Conservation (phyloP, 352 stramenopile genomes). For the Phytophthora podocarpi region DNA sequence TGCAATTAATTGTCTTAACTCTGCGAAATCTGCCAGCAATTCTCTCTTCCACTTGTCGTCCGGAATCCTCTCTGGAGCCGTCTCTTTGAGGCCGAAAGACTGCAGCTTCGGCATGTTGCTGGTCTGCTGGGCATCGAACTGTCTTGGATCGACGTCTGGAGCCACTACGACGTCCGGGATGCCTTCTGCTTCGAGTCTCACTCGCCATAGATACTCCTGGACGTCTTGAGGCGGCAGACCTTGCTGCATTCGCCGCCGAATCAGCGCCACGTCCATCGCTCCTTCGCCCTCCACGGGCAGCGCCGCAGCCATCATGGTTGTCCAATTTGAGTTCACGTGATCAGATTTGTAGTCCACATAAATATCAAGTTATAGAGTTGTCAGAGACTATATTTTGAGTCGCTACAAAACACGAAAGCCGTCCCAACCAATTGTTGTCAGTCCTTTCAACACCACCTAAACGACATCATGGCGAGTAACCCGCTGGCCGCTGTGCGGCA, state of each 20-base stretch:
- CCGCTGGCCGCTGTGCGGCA: slow-evolving; percentile 68
- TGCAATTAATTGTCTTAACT: slow-evolving; percentile 73
- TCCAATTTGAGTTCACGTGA: slow-evolving; percentile 12
- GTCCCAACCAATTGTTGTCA: slow-evolving; percentile 27
- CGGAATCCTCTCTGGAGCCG: slow-evolving; percentile 26
- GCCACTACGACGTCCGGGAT: slow-evolving; percentile 84
- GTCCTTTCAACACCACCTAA: slow-evolving; percentile 5
- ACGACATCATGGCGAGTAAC: slow-evolving; percentile 37
- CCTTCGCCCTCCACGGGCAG: slow-evolving; percentile 65
- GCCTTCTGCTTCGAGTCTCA: slow-evolving; percentile 75
- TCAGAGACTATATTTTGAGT: slow-evolving; percentile 16
- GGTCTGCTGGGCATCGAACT: slow-evolving; percentile 71
- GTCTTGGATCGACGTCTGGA: slow-evolving; percentile 62
- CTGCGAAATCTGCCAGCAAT: slow-evolving; percentile 78
- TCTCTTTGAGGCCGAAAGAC: slow-evolving; percentile 41
- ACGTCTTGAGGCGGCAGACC: slow-evolving; percentile 70
- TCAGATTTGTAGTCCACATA: neutral
- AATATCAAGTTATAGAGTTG: neutral
- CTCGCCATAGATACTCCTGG: slow-evolving; percentile 87
- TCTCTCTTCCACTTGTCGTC: slow-evolving; percentile 56
- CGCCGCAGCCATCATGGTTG: slow-evolving; percentile 72
- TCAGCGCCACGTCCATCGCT: slow-evolving; percentile 60
- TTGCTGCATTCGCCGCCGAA: slow-evolving; percentile 66
- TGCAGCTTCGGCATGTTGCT: slow-evolving; percentile 76
- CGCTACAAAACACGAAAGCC: slow-evolving; percentile 16